Percentiles rank a stretch among this genome's conserved stretches.
phyloP scores from a whole-genome alignment of 352 stramenopile species.

The Elongisporangium prolatum region DNA sequence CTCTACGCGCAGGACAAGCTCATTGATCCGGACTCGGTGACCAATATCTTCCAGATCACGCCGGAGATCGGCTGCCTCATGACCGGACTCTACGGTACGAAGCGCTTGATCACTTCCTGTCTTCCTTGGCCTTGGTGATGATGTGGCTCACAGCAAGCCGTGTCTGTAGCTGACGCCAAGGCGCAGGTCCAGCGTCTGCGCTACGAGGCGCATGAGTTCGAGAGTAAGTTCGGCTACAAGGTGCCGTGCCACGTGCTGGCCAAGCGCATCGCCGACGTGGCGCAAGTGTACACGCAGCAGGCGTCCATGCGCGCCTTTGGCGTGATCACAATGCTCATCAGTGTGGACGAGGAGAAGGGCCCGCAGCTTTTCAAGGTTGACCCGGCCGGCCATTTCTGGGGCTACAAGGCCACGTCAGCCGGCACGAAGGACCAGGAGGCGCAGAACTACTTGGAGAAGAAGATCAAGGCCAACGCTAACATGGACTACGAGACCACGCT shows the following conservation, averaged over 20 bases:
- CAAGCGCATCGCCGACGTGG: slow-evolving; percentile 97
- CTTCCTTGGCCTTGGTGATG: not conserved
- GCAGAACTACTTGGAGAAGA: slow-evolving; percentile 99
- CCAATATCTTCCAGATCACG: slow-evolving; percentile 96
- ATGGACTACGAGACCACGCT: slow-evolving; percentile 94
- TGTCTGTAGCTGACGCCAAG: slow-evolving; percentile 83
- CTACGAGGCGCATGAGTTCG: slow-evolving; percentile 97
- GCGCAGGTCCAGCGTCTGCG: slow-evolving; percentile 93
- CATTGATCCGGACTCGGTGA: slow-evolving; percentile 94
- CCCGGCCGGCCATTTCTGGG: slow-evolving; percentile 97
- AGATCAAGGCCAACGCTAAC: slow-evolving; percentile 87
- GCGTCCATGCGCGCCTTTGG: slow-evolving; percentile 95
- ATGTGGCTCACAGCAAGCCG: too few relatives aligned
- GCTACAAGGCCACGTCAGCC: slow-evolving; percentile 90
- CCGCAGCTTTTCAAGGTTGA: slow-evolving; percentile 98
- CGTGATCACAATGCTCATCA: slow-evolving; percentile 94
- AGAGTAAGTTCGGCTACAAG: slow-evolving; percentile 96
- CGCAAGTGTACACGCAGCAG: slow-evolving; percentile 94
- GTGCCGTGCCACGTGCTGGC: slow-evolving; percentile 94
- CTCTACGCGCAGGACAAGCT: slow-evolving; percentile 75
- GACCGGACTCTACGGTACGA: slow-evolving; percentile 88
- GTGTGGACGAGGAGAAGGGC: slow-evolving; percentile 97
- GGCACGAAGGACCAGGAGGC: slow-evolving; percentile 98
- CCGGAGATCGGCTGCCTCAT: slow-evolving; percentile 94
- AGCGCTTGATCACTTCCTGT: not conserved